Base-by-base conservation (phyloP, 352 stramenopile species). In the Phytophthora melonis region DNA sequence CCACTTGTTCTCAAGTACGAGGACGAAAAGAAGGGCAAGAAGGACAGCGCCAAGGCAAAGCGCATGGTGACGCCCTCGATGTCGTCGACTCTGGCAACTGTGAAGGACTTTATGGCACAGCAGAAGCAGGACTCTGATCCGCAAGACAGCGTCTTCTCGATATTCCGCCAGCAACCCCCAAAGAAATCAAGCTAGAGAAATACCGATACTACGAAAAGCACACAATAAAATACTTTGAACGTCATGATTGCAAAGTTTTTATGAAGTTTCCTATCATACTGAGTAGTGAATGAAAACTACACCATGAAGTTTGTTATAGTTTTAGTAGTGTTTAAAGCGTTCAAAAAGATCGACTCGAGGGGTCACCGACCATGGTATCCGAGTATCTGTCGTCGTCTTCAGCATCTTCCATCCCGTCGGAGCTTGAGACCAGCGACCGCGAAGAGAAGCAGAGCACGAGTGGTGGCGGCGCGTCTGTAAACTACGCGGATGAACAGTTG, bases 1-100 rank as follows among this genome's bases (percentile, higher is more conserved):
- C 43, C 69, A n/a, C 58, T 80, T n/a, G 68, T 80, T 23, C 68
- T 80, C 63, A 66, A 80, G 56, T 80, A 80, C 64, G 73, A 80
- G 49, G 36, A 47, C 6, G 73, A 68, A 19, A 74, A 70, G n/a
- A 80, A 74, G 21, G 58, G 30, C 23, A 74, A 70, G n/a, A 80
- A 74, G 21, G 58, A 30, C 18, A 64, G 27, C 13, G 25, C 55
- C 23, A 71, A 68, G 21, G 52, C 54, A 7, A 80, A 69, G n/a
- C 64, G 58, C 3, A 50, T 45, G 36, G 18, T 57, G 2, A 54
- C 65, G 45, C 45, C 63, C 5, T 72, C 69, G n/a, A n/a, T 80
- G 4, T 72, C 68, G 18, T 77, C 74, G 13, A 78, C 74, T 4
- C 36, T 79, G 59, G 47, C 73, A 61, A 80, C 68, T 18, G 69